A percentile compares a stretch with the other conserved stretches of the same genome.
Conservation (phyloP, 106 monocot genomes). For the Allium sativum region DNA sequence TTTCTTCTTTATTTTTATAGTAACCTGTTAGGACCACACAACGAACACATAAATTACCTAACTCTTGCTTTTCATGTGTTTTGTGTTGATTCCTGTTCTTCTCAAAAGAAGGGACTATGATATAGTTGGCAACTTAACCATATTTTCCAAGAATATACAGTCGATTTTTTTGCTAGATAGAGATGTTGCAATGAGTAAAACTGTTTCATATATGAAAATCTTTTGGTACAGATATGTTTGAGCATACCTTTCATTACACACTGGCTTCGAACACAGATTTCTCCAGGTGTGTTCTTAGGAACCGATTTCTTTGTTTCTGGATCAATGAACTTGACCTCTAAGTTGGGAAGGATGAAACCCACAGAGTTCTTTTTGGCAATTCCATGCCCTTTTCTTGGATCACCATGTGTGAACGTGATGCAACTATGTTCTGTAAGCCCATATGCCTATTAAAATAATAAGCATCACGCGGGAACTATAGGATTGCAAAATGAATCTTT, state of each 20-base stretch:
- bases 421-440: slow-evolving; percentile 97
- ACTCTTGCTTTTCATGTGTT: too few species aligned
- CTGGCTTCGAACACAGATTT: slow-evolving; percentile 80
- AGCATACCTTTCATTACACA: slow-evolving; percentile 74
- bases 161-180: too few species aligned
- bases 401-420: slow-evolving; percentile 80
- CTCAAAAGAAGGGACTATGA: too few species aligned
- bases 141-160: too few species aligned
- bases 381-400: slow-evolving; percentile 32
- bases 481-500: too few species aligned
- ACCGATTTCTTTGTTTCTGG: slow-evolving; percentile 56
- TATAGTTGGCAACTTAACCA: too few species aligned
- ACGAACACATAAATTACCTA: too few species aligned
- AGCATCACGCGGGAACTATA: too few species aligned
- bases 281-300: slow-evolving; percentile 51
- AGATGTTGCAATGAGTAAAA: too few species aligned
- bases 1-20: slow-evolving; percentile 1
- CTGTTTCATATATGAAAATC: background rate
- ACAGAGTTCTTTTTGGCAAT: slow-evolving; percentile 78
- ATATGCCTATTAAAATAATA: slow-evolving; percentile 35
- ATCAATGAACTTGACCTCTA: slow-evolving; percentile 85
- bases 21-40: background rate
- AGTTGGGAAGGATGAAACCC: slow-evolving; percentile 78
- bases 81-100: too few species aligned
- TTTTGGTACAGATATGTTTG: too few species aligned